A percentile compares a stretch with the other conserved stretches of the same genome.
These are phyloP conservation scores for Pseudogymnoascus sp. DNA, from an alignment of 2,329 filamentous ascomycete species.

Conservation along the genomic window DNA sequence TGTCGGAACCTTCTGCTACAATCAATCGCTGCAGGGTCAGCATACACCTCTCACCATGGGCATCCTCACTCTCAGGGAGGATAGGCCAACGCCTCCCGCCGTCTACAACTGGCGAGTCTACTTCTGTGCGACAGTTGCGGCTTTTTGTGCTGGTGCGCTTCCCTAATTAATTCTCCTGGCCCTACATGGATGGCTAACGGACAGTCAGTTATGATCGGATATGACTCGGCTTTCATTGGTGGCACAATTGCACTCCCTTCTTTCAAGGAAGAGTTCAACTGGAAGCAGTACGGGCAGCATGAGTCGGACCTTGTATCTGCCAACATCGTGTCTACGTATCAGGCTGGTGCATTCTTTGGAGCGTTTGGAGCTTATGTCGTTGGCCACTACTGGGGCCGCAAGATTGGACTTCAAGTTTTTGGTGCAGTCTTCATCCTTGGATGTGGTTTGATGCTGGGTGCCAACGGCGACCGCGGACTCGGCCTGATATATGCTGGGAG, in stretches of 20 bases:
- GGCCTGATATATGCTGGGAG: conserved; percentile 54
- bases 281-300: conserved; percentile 39
- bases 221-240: conserved; percentile 69
- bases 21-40: conserved; percentile 1
- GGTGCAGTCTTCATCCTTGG: conserved; percentile 59
- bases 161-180: conserved; percentile 33
- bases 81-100: conserved; percentile 47
- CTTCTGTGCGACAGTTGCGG: conserved; percentile 43
- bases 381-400: conserved; percentile 60
- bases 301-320: conserved; percentile 54
- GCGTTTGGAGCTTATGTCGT: conserved; percentile 60
- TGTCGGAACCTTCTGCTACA: background rate
- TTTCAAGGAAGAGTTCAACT: conserved; percentile 61
- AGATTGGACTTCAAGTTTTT: conserved; percentile 54
- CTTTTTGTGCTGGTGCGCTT: conserved; percentile 49
- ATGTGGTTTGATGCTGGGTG: conserved; percentile 64
- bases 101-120: conserved; percentile 57
- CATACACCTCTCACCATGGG: conserved; percentile 22
- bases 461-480: conserved; percentile 52
- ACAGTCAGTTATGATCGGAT: conserved; percentile 9
- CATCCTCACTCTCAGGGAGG: conserved; percentile 45
- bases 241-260: conserved; percentile 64
- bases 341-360: conserved; percentile 78
- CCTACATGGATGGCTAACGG: background rate
- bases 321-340: conserved; percentile 75